Conservation (phyloP, 495 filamentous ascomycete species). For the Podospora comata region DNA sequence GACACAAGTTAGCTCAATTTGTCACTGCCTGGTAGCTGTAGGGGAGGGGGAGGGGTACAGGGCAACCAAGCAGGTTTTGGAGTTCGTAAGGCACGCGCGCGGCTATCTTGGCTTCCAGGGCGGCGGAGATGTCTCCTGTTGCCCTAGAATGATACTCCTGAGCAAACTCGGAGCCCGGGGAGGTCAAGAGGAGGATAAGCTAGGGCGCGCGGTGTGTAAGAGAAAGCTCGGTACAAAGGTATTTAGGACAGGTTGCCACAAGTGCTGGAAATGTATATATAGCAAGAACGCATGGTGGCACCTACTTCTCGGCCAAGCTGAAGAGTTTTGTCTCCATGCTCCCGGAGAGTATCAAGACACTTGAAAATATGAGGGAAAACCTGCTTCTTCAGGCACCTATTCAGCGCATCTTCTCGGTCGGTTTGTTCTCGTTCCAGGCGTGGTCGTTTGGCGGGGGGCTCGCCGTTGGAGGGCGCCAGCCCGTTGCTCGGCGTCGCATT, state of each 20-base stretch:
- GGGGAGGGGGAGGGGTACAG: constrained; percentile 12
- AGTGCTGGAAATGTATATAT: neutral
- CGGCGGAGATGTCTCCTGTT: constrained; percentile 20
- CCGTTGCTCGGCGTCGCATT: neutral
- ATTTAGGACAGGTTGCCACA: neutral
- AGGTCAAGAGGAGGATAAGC: neutral
- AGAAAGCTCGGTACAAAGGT: neutral
- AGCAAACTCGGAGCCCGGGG: constrained; percentile 17
- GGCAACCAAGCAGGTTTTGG: constrained; percentile 4
- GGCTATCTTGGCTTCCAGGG: constrained; percentile 20
- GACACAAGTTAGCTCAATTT: neutral
- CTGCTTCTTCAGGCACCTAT: too few species aligned
- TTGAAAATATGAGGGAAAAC: neutral
- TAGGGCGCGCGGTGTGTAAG: neutral
- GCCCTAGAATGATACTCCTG: constrained; percentile 15
- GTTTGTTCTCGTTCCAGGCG: neutral
- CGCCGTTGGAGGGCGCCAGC: neutral
- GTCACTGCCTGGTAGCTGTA: neutral
- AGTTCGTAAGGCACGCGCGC: constrained; percentile 13
- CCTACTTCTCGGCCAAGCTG: neutral
- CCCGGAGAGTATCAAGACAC: neutral
- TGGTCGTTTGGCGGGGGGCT: neutral
- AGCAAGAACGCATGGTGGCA: neutral
- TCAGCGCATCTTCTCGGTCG: neutral
- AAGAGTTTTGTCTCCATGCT: neutral